Evolutionary conservation across 129 eudicot genomes (phyloP), one percentile per base, ranked within the genome.

Genomic region (Solidago caesia): DNA sequence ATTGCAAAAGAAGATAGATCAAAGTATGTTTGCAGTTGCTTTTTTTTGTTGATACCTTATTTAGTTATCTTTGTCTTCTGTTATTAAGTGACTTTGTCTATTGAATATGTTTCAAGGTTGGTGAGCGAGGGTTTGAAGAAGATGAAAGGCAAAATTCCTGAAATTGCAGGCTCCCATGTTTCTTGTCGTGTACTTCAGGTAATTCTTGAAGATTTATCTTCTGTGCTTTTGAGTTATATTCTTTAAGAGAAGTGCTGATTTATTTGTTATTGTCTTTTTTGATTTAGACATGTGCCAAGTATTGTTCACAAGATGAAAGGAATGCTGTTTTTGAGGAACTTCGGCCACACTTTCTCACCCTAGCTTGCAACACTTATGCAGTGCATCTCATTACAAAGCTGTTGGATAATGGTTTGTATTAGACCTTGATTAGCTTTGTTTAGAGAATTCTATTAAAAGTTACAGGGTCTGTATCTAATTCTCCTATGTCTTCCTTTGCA

Each of bases 171-270:
- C 46, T 93, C 98, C 63, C 98, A 93, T 79, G 88, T 93, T 51
- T 90, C 97, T 39, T 90, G 97, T 41, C 98, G 98, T 76, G 96
- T 93, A 47, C 88, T 93, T 65, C 98, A 93, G 98, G 98, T 93
- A 39, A 73, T 61, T 51, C 4, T n/a, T 44, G 2, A 74, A 68
- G 16, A 64, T 12, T 44, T 49, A 43, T 16, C n/a, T 43, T 73
- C 44, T 53, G 12, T 46, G 39, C 44, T 26, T 71, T 12, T n/a
- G 63, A 33, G 49, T 44, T 10, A 39, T 65, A 16, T 49, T 70
- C 46, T 44, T 14, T 8, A 63, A 44, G 44, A 63, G 58, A 39
- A 47, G 45, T 67, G 58, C 44, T 84, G 60, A 80, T 44, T 33
- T 29, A 41, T 33, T 73, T 66, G 39, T 33, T 82, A 10, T 44